Evolutionary conservation across 495 filamentous ascomycete species (phyloP), one percentile per base, ranked within the genome.

Genomic region (Aspergillus sclerotioniger): DNA sequence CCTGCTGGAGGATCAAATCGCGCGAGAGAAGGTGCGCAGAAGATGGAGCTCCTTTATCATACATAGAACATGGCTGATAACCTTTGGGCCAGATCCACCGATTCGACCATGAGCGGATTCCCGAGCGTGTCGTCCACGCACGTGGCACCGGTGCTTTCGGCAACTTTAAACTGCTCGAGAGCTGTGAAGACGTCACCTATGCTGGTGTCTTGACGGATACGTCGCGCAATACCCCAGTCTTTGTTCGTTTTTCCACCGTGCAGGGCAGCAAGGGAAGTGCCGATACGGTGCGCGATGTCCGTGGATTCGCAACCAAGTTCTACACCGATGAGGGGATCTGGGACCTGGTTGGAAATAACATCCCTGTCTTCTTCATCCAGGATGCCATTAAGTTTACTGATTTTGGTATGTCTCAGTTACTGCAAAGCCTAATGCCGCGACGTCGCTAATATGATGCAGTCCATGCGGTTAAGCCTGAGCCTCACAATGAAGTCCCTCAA

Each of bases 61-160:
- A n/a, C n/a, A n/a, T n/a, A n/a, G n/a, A 10, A 47, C 9, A 10
- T 28, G 45, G 20, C 21, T 20, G 32, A 50, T n/a, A 25, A 3
- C 25, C 25, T 25, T 25, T 15, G 15, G 25, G 16, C n/a, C 52
- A 88, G 86, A 87, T 88, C 48, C 78, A 83, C 61, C 77, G 81
- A 54, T 90, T 91, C 62, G 87, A 90, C 62, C 87, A 90, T 57
- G 88, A 91, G 66, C 79, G 88, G 48, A 90, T 90, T 48, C 88
- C 88, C 10, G 88, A 90, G 70, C 78, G 89, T 41, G 88, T 91
- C 8, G 88, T 92, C 16, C 89, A 92, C 64, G 89, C 89, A n/a
- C 85, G 89, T 35, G 89, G 88, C 37, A 69, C 80, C 31, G 89
- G 83, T 51, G 89, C 89, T 12, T 90, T 90, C 62, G 89, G 89